Conservation (phyloP, 2,329 filamentous ascomycete species). For the Teratosphaeria gauchensis region DNA sequence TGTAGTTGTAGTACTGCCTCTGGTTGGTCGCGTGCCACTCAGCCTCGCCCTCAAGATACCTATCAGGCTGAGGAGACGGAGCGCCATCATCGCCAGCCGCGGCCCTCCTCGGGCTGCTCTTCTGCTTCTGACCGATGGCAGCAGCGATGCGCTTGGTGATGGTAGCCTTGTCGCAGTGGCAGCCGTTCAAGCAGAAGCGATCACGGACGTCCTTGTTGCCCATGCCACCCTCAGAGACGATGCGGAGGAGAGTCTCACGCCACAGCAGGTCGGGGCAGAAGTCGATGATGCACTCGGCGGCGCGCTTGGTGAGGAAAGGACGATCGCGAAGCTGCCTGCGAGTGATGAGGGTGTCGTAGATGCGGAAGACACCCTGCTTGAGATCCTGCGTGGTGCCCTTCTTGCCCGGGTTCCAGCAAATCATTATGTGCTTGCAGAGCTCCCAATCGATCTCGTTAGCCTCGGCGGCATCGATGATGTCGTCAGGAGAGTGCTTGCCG, state of each 20-base stretch:
- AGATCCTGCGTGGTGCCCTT: constrained; percentile 21
- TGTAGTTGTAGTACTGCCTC: constrained; percentile 13
- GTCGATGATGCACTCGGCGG: constrained; percentile 27
- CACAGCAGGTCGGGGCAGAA: constrained; percentile 28
- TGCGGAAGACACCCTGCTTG: constrained; percentile 21
- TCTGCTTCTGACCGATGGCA: constrained; percentile 26
- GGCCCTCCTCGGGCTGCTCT: constrained; percentile 1
- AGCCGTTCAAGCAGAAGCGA: constrained; percentile 26
- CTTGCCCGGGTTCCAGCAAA: constrained; percentile 27
- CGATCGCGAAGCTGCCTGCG: constrained; percentile 20
- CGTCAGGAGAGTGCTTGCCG: constrained; percentile 12
- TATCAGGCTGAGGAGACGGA: background rate
- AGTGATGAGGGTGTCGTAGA: constrained; percentile 25
- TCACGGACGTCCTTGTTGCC: constrained; percentile 26
- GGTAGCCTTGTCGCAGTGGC: constrained; percentile 25
- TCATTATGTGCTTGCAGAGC: constrained; percentile 17
- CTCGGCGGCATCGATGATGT: constrained; percentile 21
- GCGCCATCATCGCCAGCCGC: background rate
- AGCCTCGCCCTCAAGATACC: constrained; percentile 3
- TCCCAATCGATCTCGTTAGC: constrained; percentile 14
- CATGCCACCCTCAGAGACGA: constrained; percentile 21
- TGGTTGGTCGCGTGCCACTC: constrained; percentile 10
- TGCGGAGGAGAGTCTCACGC: constrained; percentile 25
- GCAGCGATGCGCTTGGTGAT: constrained; percentile 27
- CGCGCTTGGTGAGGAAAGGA: constrained; percentile 19